Evolutionary conservation across 2,329 filamentous ascomycete genomes (phyloP).

Genomic region (Diplodia scrobiculata): DNA sequence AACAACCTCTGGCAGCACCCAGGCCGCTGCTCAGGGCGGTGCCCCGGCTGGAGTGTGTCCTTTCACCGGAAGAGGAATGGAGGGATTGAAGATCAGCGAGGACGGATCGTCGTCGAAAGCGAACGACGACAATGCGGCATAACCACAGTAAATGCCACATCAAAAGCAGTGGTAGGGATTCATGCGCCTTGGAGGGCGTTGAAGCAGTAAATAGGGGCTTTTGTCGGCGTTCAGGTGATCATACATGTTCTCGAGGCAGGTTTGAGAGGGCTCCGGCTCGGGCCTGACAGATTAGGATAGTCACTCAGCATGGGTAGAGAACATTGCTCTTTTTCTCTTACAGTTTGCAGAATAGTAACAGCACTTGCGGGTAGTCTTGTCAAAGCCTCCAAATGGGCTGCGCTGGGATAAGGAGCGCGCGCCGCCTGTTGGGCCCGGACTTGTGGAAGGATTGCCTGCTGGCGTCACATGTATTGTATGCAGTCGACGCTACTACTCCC

Average conservation of each 20-base stretch:
- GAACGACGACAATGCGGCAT: not conserved
- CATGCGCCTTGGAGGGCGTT: not conserved
- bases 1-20: constrained; percentile 21
- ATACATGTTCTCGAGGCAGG: not conserved
- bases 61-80: constrained; percentile 28
- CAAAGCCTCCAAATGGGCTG: not conserved
- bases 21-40: constrained; percentile 1
- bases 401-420: not conserved
- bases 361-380: not conserved
- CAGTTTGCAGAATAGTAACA: not conserved
- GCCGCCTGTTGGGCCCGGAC: not conserved
- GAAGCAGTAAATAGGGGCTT: not conserved
- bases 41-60: constrained; percentile 23
- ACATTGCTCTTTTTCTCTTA: not conserved
- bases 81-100: constrained; percentile 7
- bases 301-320: not conserved
- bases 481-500: not conserved
- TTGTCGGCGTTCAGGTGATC: constrained; percentile 9
- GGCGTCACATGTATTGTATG: not conserved
- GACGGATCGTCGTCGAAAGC: not conserved
- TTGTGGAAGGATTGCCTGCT: not conserved
- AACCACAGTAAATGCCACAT: not conserved
- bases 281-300: not conserved
- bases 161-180: not conserved
- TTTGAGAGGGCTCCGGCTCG: not conserved